phyloP scores from a whole-genome alignment of 176 grass and related monocot genomes.

The Aechmea fasciata region DNA sequence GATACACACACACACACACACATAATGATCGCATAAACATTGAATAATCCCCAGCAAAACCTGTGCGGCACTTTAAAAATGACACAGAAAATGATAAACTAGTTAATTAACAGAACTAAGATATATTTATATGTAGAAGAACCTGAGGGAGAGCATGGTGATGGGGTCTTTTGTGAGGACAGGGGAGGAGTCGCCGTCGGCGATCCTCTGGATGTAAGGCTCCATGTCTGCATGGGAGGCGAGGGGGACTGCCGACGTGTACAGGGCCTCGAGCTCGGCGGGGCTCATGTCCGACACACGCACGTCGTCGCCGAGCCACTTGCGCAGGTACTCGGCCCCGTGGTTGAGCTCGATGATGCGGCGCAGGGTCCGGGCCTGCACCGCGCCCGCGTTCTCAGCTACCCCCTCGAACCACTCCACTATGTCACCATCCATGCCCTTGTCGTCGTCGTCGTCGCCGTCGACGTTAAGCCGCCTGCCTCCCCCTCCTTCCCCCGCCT shows the following conservation, averaged over 20 bases:
- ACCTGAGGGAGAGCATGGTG: slow-evolving; percentile 29
- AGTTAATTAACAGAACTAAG: not conserved
- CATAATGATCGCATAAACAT: too few relatives aligned
- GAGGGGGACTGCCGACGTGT: slow-evolving; percentile 15
- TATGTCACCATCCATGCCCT: not conserved
- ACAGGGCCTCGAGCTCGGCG: slow-evolving; percentile 11
- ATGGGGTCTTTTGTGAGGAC: slow-evolving; percentile 18
- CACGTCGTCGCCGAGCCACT: slow-evolving; percentile 3
- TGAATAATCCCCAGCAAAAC: too few relatives aligned
- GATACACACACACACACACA: too few relatives aligned
- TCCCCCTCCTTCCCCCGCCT: not conserved
- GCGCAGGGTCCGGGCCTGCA: slow-evolving; percentile 16
- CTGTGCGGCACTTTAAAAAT: not conserved
- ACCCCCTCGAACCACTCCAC: slow-evolving; percentile 14
- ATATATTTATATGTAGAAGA: not conserved
- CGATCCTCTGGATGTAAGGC: slow-evolving; percentile 26
- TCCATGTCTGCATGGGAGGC: slow-evolving; percentile 17
- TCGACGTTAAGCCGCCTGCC: not conserved
- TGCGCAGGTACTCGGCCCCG: slow-evolving; percentile 18
- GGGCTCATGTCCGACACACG: not conserved
- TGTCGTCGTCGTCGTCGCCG: not conserved
- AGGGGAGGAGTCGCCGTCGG: slow-evolving; percentile 5
- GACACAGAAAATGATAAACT: not conserved
- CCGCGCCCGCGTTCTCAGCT: slow-evolving; percentile 5
- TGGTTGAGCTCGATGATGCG: slow-evolving; percentile 15